phyloP scores from a whole-genome alignment of 305 asterid genomes.

The Fraxinus floribunda region DNA sequence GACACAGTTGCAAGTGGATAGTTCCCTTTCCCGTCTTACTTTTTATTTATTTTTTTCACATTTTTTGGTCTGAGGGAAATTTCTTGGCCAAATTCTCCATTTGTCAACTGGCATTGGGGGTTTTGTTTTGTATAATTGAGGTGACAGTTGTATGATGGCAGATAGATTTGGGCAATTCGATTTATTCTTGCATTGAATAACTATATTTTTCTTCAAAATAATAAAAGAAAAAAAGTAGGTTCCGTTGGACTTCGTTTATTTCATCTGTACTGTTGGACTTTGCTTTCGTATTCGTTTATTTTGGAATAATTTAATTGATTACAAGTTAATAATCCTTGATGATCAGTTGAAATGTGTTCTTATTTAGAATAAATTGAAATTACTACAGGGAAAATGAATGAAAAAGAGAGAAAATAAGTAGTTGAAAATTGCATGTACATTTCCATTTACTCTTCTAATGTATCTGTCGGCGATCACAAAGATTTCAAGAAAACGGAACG shows the following conservation, averaged over 20 bases:
- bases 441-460: conserved; percentile 36
- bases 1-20: conserved; percentile 86
- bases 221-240: background rate
- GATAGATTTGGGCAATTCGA: conserved; percentile 1
- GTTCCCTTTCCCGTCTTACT: background rate
- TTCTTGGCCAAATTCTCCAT: background rate
- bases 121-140: conserved; percentile 36
- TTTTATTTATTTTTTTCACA: background rate
- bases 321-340: background rate
- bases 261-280: background rate
- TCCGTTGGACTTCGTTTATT: background rate
- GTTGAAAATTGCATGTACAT: conserved; percentile 19
- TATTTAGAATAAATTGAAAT: background rate
- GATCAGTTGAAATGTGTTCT: background rate
- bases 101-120: conserved; percentile 3
- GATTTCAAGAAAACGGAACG: conserved; percentile 28
- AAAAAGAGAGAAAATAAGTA: background rate
- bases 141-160: conserved; percentile 20
- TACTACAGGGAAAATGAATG: background rate
- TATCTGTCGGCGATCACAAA: conserved; percentile 26
- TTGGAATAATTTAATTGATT: background rate
- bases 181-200: background rate
- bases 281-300: background rate
- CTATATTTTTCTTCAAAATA: background rate
- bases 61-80: conserved; percentile 19